Base-by-base conservation (phyloP, 2,329 filamentous ascomycete genomes). In the Colletotrichum tabaci region DNA sequence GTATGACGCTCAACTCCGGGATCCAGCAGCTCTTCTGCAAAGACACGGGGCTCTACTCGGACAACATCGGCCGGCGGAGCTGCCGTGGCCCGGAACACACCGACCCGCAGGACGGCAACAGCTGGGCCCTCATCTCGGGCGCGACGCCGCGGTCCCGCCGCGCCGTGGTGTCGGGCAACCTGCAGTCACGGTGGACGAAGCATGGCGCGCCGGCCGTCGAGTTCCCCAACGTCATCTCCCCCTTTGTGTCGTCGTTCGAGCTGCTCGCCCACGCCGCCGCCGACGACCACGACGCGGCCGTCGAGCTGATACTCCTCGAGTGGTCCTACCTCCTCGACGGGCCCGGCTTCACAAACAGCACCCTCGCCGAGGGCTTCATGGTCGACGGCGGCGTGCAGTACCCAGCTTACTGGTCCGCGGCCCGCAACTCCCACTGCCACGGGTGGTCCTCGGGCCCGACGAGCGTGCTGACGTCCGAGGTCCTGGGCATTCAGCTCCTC, bases 31-130 rank as follows among this genome's bases (percentile, higher is more conserved):
- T 78, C 16, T 77, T 75, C 67, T 78, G 76, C 53, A 52, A 72
- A 7, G 52, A 70, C 26, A 74, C 73, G 2, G 73, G 82, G 21
- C 79, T 87, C 73, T 85, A 87, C 80, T 81, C 83, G 67, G 85
- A 86, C 75, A 88, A 88, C 70, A 66, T 69, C 62, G 84, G 84
- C 23, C 61, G 73, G 23, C 65, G 75, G 42, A 47, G 77, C 79
- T 67, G 80, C 79, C 61, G 67, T 79, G 49, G 80, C 75, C 47
- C 77, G 76, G 55, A 78, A 77, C 26, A 86, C 2, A 80, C 89
- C 2, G 80, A 84, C 67, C 85, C 86, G 0, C 87, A 88, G 77
- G 85, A 86, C 61, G 85, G 84, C 18, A 87, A 87, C 72, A 83
- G 82, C 74, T 83, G 87, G 80, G 84, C 85, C 3, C 79, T 87